Evolutionary conservation across 257 asterid species (phyloP).

Genomic region (Plectranthus barbatus): DNA sequence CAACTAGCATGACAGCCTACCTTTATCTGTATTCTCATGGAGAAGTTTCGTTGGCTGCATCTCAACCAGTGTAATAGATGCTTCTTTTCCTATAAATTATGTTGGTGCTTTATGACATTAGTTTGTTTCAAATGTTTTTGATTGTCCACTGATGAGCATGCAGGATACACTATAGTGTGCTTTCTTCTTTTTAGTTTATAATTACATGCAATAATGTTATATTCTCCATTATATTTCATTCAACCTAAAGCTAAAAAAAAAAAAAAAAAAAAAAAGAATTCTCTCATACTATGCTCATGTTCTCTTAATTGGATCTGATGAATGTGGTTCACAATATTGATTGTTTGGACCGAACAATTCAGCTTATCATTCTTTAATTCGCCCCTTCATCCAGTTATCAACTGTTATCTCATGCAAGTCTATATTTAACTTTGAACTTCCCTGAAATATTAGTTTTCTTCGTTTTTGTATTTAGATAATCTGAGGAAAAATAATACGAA

Average conservation of each 20-base stretch:
- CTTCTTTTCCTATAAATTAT: conserved; percentile 43
- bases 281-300: neutral
- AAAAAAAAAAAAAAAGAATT: neutral
- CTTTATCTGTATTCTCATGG: conserved; percentile 96
- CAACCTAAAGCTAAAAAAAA: neutral
- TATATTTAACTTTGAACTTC: conserved; percentile 1
- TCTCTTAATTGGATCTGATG: neutral
- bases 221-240: neutral
- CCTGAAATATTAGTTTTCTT: no score
- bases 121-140: conserved; percentile 11
- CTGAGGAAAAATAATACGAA: no score
- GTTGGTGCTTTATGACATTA: conserved; percentile 3
- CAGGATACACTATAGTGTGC: neutral
- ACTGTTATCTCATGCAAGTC: neutral
- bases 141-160: neutral
- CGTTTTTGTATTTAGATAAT: no score
- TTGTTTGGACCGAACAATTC: neutral
- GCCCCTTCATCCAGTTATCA: neutral
- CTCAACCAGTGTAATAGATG: conserved; percentile 99
- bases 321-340: neutral
- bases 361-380: neutral
- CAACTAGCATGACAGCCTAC: conserved; percentile 98
- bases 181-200: conserved; percentile 9
- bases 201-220: neutral
- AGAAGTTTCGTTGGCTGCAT: conserved; percentile 94